These are phyloP conservation scores for Endocarpon pusillum DNA, from an alignment of 495 filamentous ascomycete species.

Conservation along the genomic window DNA sequence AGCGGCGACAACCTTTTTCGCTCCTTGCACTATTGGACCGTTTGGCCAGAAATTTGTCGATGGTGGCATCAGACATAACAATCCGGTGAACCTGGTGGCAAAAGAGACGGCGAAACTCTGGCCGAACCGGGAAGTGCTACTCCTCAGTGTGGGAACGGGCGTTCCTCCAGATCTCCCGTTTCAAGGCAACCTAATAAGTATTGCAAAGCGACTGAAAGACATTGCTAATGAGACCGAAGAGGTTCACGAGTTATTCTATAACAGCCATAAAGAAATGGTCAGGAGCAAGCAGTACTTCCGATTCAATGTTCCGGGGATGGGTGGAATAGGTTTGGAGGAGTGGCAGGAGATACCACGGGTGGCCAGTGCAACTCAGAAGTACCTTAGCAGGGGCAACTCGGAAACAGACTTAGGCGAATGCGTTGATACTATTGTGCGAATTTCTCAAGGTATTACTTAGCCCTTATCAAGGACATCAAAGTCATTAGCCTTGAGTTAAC, in stretches of 20 bases:
- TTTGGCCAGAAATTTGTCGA: constrained; percentile 1
- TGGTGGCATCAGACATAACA: constrained; percentile 4
- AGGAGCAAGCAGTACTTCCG: neutral
- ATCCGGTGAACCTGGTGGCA: constrained; percentile 1
- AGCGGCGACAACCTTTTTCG: constrained; percentile 7
- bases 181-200: neutral
- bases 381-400: no score
- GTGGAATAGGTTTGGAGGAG: neutral
- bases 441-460: no score
- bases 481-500: no score
- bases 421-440: no score
- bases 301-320: neutral
- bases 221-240: neutral
- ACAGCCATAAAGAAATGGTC: neutral
- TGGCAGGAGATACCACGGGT: neutral
- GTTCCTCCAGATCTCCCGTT: neutral
- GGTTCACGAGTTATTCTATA: neutral
- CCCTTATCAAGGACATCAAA: no score
- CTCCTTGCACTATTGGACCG: constrained; percentile 4
- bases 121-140: neutral
- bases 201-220: neutral
- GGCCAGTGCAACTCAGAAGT: neutral
- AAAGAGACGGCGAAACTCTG: neutral
- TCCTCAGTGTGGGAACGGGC: neutral
- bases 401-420: no score